These are phyloP conservation scores for Salix suchowensis DNA, from an alignment of 345 rosid species.

Conservation along the genomic window DNA sequence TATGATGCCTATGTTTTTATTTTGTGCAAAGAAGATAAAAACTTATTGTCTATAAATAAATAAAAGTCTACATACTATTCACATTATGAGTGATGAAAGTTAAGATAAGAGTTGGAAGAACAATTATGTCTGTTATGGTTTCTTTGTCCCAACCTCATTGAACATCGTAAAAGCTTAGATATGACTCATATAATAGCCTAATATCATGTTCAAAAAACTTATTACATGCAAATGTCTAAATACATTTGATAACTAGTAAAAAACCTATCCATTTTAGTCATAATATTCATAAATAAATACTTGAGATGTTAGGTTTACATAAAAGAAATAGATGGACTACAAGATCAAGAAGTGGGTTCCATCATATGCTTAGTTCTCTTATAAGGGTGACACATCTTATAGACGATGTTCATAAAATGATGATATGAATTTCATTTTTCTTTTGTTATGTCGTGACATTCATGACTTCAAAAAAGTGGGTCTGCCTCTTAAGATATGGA, in stretches of 20 bases:
- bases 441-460: no score
- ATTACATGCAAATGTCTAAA: background rate
- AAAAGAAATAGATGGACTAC: no score
- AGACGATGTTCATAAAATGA: no score
- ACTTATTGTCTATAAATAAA: conserved; percentile 46
- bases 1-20: conserved; percentile 40
- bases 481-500: no score
- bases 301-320: no score
- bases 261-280: background rate
- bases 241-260: background rate
- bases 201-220: background rate
- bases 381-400: no score
- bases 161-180: conserved; percentile 5
- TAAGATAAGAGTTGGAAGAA: background rate
- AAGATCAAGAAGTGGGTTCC: no score
- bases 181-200: background rate
- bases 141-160: conserved; percentile 54
- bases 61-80: background rate
- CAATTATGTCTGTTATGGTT: conserved; percentile 41
- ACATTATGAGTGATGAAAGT: background rate
- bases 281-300: no score
- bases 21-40: conserved; percentile 58
- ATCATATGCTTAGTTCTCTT: no score
- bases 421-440: no score
- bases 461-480: no score